Conservation (phyloP, 257 asterid genomes). For the Nicotiana undulata region DNA sequence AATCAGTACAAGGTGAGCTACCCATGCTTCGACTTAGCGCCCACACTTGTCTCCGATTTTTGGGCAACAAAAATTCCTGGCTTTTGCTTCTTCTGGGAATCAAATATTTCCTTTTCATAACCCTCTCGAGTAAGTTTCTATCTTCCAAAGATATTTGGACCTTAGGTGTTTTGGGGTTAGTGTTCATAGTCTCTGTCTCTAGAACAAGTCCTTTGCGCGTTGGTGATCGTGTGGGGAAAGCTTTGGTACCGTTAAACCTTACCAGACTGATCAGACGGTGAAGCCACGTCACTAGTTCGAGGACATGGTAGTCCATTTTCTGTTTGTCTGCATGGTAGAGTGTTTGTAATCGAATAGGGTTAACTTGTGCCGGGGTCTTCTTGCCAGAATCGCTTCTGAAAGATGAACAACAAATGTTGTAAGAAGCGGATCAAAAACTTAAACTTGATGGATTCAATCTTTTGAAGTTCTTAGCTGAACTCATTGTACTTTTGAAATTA, state of each 20-base stretch:
- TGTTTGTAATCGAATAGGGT: conserved; percentile 73
- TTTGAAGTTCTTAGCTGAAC: background rate
- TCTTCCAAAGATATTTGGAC: conserved; percentile 62
- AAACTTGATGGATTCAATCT: background rate
- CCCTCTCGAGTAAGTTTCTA: conserved; percentile 58
- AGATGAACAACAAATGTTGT: background rate
- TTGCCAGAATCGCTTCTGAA: conserved; percentile 79
- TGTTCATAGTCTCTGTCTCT: background rate
- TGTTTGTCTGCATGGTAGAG: conserved; percentile 80
- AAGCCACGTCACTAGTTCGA: conserved; percentile 75
- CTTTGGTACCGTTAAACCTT: conserved; percentile 44
- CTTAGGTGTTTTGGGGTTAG: conserved; percentile 7
- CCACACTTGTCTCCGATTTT: conserved; percentile 35
- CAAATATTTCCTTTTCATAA: conserved; percentile 51
- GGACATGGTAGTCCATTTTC: conserved; percentile 64
- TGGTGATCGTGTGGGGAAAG: conserved; percentile 50
- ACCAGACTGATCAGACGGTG: conserved; percentile 68
- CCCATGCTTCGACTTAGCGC: conserved; percentile 65
- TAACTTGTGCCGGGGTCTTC: conserved; percentile 33
- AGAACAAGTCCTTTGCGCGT: conserved; percentile 33
- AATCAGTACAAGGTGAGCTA: conserved; percentile 52
- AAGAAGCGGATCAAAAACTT: background rate
- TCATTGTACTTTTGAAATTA: background rate
- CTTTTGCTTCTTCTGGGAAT: conserved; percentile 73
- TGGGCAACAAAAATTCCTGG: conserved; percentile 53